Evolutionary conservation across 2,329 filamentous ascomycete genomes (phyloP).

Genomic region (Aspergillus sp.): DNA sequence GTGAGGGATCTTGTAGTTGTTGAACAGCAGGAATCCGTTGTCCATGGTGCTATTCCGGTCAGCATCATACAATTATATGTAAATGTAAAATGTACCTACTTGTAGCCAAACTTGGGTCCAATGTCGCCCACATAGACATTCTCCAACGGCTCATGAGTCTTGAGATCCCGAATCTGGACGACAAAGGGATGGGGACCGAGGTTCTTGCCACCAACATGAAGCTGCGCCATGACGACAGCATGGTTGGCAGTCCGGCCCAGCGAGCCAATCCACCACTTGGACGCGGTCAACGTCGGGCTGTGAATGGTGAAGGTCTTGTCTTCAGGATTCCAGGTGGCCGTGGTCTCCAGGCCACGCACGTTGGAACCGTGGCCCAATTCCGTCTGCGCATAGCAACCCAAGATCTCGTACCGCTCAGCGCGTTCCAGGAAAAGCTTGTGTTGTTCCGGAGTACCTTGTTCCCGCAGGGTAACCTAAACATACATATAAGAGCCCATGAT

Average conservation of each 20-base stretch:
- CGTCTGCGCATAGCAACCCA: conserved; percentile 74
- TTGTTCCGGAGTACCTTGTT: conserved; percentile 66
- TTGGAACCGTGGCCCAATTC: conserved; percentile 74
- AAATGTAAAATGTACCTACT: conserved; percentile 31
- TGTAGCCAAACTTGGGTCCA: conserved; percentile 71
- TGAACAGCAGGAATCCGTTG: conserved; percentile 71
- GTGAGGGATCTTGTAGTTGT: conserved; percentile 67
- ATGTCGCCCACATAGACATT: conserved; percentile 71
- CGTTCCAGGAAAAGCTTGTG: conserved; percentile 63
- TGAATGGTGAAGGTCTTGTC: conserved; percentile 69
- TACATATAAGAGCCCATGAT: neutral
- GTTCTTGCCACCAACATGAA: conserved; percentile 59
- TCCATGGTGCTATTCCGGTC: conserved; percentile 56
- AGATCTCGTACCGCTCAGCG: conserved; percentile 61
- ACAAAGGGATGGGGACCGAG: conserved; percentile 72
- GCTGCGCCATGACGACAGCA: conserved; percentile 70
- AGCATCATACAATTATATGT: neutral
- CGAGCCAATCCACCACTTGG: conserved; percentile 81
- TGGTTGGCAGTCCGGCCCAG: conserved; percentile 68
- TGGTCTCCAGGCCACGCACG: conserved; percentile 63
- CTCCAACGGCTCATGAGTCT: conserved; percentile 61
- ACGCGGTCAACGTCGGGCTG: conserved; percentile 64
- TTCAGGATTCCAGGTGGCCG: conserved; percentile 62
- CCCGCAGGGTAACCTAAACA: conserved; percentile 54
- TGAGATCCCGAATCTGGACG: conserved; percentile 62